Evolutionary conservation across 352 stramenopile species (phyloP).

Genomic region (Pythium dissimile): DNA sequence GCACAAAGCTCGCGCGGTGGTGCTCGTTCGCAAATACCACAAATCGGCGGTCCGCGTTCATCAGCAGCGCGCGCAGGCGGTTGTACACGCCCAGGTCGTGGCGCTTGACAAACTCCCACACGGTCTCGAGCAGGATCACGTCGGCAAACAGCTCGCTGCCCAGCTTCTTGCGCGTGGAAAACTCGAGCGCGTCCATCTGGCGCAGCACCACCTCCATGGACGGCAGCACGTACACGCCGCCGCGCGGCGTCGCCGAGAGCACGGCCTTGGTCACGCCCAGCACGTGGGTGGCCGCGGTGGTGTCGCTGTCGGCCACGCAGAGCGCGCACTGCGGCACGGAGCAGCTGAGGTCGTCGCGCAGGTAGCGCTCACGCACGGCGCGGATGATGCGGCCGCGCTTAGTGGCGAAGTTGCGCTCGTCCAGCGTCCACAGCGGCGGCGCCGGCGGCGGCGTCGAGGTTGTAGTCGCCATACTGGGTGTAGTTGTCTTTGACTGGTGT

Average conservation of each 20-base stretch:
- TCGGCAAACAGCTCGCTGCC: slow-evolving; percentile 60
- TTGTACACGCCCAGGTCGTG: slow-evolving; percentile 90
- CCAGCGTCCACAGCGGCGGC: slow-evolving; percentile 63
- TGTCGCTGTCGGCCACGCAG: slow-evolving; percentile 59
- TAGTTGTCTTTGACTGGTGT: neutral
- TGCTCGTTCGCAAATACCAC: slow-evolving; percentile 94
- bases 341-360: slow-evolving; percentile 87
- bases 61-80: slow-evolving; percentile 82
- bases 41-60: slow-evolving; percentile 79
- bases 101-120: slow-evolving; percentile 87
- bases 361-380: slow-evolving; percentile 83
- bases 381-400: slow-evolving; percentile 77
- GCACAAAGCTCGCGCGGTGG: slow-evolving; percentile 73
- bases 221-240: slow-evolving; percentile 72
- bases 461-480: neutral
- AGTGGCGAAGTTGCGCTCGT: slow-evolving; percentile 77
- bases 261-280: slow-evolving; percentile 57
- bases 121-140: slow-evolving; percentile 90
- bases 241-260: slow-evolving; percentile 43
- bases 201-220: slow-evolving; percentile 89
- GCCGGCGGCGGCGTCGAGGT: slow-evolving; percentile 1
- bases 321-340: slow-evolving; percentile 53
- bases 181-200: slow-evolving; percentile 90
- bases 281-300: slow-evolving; percentile 46
- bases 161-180: slow-evolving; percentile 61